These are phyloP conservation scores for Pseudozyma thailandica DNA, from an alignment of 1,284 basidiomycete genomes.

Conservation along the genomic window DNA sequence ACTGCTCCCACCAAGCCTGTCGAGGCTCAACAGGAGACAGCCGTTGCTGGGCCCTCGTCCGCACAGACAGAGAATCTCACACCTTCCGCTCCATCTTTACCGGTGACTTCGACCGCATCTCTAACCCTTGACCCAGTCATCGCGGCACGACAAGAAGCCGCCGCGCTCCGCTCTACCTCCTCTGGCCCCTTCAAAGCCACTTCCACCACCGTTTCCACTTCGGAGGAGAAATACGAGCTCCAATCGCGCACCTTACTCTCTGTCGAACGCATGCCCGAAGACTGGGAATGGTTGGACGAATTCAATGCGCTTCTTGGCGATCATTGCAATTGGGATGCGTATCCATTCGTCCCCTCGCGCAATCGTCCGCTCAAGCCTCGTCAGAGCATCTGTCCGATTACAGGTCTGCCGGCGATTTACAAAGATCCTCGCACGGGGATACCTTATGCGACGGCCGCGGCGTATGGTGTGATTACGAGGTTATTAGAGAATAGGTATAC, in stretches of 20 bases:
- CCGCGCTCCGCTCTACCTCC: not conserved
- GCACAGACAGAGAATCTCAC: too few species aligned
- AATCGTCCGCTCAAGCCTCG: conserved; percentile 69
- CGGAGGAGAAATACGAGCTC: conserved; percentile 5
- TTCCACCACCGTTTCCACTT: not conserved
- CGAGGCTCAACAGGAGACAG: too few species aligned
- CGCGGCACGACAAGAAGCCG: conserved; percentile 29
- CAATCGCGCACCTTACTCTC: conserved; percentile 57
- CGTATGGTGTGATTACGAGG: conserved; percentile 75
- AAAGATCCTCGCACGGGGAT: conserved; percentile 80
- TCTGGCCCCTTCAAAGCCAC: not conserved
- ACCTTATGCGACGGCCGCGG: conserved; percentile 78
- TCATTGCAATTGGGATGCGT: conserved; percentile 70
- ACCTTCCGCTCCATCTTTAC: not conserved
- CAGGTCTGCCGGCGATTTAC: conserved; percentile 73
- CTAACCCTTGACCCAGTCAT: conserved; percentile 46
- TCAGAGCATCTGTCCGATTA: conserved; percentile 70
- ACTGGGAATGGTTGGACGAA: conserved; percentile 74
- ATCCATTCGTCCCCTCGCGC: conserved; percentile 68
- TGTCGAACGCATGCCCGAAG: conserved; percentile 38
- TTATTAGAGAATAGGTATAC: conserved; percentile 72
- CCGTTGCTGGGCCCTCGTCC: too few species aligned
- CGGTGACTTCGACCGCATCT: not conserved
- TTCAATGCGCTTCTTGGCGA: conserved; percentile 81
- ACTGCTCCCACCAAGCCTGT: too few species aligned